Conservation (phyloP, 257 asterid genomes). For the Nicotiana knightiana region DNA sequence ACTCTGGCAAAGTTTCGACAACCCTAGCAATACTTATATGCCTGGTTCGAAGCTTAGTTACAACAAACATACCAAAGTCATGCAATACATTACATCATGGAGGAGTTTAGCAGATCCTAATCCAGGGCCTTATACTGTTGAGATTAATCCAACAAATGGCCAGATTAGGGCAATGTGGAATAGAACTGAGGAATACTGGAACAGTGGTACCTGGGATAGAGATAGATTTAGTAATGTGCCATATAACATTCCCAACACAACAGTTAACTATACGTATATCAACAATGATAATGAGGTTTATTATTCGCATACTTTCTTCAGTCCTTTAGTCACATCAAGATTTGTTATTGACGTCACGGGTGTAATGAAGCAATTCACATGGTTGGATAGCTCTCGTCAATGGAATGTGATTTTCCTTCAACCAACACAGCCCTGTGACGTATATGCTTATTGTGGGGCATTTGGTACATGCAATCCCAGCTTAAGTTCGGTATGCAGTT, state of each 20-base stretch:
- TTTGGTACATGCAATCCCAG: neutral
- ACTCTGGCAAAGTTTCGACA: neutral
- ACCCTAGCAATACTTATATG: neutral
- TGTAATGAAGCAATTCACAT: neutral
- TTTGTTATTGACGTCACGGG: neutral
- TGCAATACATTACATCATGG: neutral
- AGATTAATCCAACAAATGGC: neutral
- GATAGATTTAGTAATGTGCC: neutral
- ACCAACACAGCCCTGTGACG: neutral
- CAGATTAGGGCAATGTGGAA: neutral
- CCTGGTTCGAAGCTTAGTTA: neutral
- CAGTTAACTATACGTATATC: neutral
- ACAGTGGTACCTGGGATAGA: neutral
- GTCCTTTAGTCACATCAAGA: neutral
- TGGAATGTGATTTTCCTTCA: neutral
- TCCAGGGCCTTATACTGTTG: neutral
- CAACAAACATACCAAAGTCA: neutral
- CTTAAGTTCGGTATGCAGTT: neutral
- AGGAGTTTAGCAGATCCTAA: neutral
- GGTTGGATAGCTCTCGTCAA: neutral
- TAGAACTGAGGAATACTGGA: conserved; percentile 1
- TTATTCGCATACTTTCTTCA: neutral
- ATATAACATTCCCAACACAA: neutral
- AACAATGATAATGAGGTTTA: neutral
- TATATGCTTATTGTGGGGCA: neutral